Percentiles rank a stretch among this genome's conserved stretches.
phyloP scores from a whole-genome alignment of 306 rosid species.

The Fagus crenata region DNA sequence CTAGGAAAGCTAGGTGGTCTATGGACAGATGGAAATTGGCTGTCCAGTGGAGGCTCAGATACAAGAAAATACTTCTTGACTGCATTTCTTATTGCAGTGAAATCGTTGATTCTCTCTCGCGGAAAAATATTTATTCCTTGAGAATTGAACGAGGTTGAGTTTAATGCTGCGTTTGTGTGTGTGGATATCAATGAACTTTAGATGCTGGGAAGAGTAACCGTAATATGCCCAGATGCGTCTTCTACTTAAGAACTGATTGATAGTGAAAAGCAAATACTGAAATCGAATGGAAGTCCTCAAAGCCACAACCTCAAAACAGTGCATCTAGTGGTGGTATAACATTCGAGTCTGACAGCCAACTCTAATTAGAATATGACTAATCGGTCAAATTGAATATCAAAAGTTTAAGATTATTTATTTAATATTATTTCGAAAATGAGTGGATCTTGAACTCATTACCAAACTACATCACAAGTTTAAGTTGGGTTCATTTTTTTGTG shows the following conservation, averaged over 20 bases:
- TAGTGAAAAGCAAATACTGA: background rate
- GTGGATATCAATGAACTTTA: too few relatives aligned
- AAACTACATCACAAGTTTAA: too few relatives aligned
- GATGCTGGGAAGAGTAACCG: background rate
- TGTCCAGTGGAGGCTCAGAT: slow-evolving; percentile 68
- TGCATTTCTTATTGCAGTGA: slow-evolving; percentile 59
- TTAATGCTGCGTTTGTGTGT: background rate
- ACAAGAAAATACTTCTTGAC: slow-evolving; percentile 60
- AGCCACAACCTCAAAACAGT: background rate
- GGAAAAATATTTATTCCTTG: background rate
- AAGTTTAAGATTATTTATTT: too few relatives aligned
- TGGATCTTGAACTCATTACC: too few relatives aligned
- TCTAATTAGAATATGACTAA: background rate
- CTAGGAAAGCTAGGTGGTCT: slow-evolving; percentile 46
- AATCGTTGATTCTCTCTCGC: slow-evolving; percentile 17
- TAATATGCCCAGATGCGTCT: background rate
- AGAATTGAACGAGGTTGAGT: background rate
- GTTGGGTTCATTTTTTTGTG: too few relatives aligned
- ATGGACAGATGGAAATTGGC: slow-evolving; percentile 74
- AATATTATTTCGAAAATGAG: too few relatives aligned
- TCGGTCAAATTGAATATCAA: too few relatives aligned
- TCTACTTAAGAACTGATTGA: too few relatives aligned
- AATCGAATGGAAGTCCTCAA: background rate
- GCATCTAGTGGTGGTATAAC: background rate
- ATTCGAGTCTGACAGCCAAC: background rate